Base-by-base conservation (phyloP, 2,329 filamentous ascomycete genomes). In the Ramularia collo-cygni region DNA sequence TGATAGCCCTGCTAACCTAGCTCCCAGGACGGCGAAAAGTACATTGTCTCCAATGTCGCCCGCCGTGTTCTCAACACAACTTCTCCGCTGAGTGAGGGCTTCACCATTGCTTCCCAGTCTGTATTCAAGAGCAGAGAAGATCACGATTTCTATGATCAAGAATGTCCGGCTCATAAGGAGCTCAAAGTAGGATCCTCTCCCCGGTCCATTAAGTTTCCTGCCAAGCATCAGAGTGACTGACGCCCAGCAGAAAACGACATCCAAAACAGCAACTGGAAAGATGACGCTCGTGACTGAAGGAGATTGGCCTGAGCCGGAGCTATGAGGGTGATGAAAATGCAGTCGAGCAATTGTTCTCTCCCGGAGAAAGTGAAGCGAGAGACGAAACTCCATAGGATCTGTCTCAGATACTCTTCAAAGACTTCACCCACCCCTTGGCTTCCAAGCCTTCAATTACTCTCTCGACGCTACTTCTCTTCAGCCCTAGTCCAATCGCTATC, bases 401-500 rank as follows among this genome's bases (percentile, higher is more conserved):
- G 10, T 9, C 13, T 49, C 43, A 48, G 2, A 52, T 37, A 32
- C 45, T 46, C 47, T 64, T 54, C 16, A 66, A 60, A 44, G 57
- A 56, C 26, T 62, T 60, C 43, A 67, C 57, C 61, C 81, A 76
- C 57, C 85, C 82, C 48, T 81, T 67, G 33, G 76, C 74, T 69
- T 84, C 88, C 10, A 87, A 74, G 52, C 85, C 81, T 29, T 59
- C 65, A 21, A 78, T 35, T 62, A 42, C 76, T 53, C 47, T 66
- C 63, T 64, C 68, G 3, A 78, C 72, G 29, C 67, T 60, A 65
- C 90, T 93, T 41, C 87, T 73, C 68, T 92, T 94, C 67, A 93
- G 75, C 4, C 85, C 84, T 64, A 95, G 87, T 41, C 83, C 75
- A n/a, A 92, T 68, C 1, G 84, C 78, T 50, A 98, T 83, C 53